Base-by-base conservation (phyloP, 352 stramenopile genomes). In the Globisporangium iwayamae region DNA sequence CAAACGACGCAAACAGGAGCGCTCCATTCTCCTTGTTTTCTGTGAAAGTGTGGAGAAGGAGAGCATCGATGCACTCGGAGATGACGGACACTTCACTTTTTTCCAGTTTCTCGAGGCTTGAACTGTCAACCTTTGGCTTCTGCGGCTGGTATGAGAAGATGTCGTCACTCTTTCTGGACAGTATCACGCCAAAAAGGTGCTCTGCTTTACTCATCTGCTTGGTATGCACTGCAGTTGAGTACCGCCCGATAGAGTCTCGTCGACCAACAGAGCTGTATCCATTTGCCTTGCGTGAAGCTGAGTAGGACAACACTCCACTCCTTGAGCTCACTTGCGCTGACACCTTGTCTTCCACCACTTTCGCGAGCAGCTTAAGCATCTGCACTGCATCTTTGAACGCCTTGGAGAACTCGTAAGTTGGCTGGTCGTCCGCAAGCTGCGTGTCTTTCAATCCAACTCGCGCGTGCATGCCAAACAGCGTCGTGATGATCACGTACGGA, bases 391-490 rank as follows among this genome's bases (percentile, higher is more conserved):
- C 86, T 51, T 81, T 81, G 54, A 95, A 90, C 13, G 79, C 83
- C 47, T 81, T 78, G 0, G 78, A 85, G 61, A 93, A 93, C 54
- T 83, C 76, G 50, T 83, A 91, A 10, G 74, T 62, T 0, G 80
- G 77, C 13, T 66, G 61, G 50, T 95, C 85, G 34, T 71, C 76
- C n/a, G 83, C 83, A 53, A 95, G 74, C 45, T 69, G 76, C 10
- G 84, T 93, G 66, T 92, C 75, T 60, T 89, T 91, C 25, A 91
- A 70, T 28, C 83, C 85, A 51, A 94, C 85, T 58, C 84, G 84
- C 9, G 86, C 83, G 58, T 93, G 83, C 81, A 95, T 89, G 3
- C 86, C 86, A 52, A 93, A 95, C 11, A 95, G 72, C 36, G 86
- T 95, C 32, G 86, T 93, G 9, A 95, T 66, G 20, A 95, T 68